Percentiles rank a stretch among this genome's conserved stretches.
These are phyloP conservation scores for Saururus chinensis DNA, from an alignment of 164 flowering plant genomes.

Conservation along the genomic window DNA sequence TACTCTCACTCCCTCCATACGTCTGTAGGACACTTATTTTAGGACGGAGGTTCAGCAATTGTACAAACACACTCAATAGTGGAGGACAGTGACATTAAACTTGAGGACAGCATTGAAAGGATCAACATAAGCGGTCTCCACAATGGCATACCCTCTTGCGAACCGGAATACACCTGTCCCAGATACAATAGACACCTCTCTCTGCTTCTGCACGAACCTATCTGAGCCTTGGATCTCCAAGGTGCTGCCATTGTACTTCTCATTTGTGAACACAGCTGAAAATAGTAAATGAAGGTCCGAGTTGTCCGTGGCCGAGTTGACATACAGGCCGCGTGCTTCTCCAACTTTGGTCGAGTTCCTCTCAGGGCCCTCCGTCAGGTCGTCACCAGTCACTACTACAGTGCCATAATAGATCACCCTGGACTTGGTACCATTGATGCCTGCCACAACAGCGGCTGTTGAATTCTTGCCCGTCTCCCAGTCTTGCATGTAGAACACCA, in stretches of 20 bases:
- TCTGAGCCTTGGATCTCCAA: constrained; percentile 9
- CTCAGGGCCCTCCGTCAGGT: constrained; percentile 5
- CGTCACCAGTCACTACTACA: constrained; percentile 3
- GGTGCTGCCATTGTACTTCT: constrained; percentile 10
- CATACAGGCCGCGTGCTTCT: constrained; percentile 8
- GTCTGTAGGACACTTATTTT: too few relatives aligned
- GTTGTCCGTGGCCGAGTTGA: neutral
- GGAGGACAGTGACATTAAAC: constrained; percentile 1
- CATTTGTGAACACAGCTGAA: constrained; percentile 5
- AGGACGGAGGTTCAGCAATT: too few relatives aligned
- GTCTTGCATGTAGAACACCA: constrained; percentile 9
- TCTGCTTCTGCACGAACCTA: neutral
- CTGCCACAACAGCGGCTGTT: neutral
- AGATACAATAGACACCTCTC: constrained; percentile 9
- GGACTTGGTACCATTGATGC: neutral
- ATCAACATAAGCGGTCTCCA: neutral
- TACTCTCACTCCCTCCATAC: too few relatives aligned
- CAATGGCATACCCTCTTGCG: constrained; percentile 4
- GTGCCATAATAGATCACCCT: constrained; percentile 1
- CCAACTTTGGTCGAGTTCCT: constrained; percentile 7
- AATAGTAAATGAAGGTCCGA: constrained; percentile 1
- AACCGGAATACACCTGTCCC: constrained; percentile 8
- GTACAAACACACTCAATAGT: too few relatives aligned
- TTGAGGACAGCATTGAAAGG: constrained; percentile 1
- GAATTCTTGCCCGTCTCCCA: neutral